A percentile compares a stretch with the other conserved stretches of the same genome.
Conservation (phyloP, 176 grass and related monocot genomes). For the Phoenix dactylifera region DNA sequence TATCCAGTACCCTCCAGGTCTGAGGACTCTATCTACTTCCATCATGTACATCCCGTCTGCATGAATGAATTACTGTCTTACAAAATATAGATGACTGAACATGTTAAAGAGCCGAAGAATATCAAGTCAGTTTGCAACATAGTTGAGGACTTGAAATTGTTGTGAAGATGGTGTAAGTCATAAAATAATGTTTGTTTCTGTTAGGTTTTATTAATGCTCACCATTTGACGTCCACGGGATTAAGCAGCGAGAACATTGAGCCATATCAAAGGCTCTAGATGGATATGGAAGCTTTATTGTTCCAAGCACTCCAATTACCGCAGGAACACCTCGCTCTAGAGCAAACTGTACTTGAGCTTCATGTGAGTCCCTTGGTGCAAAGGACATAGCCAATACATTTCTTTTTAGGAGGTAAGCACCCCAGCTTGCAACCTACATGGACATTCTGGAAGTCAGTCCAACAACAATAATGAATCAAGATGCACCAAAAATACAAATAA, state of each 20-base stretch:
- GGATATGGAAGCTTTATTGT: conserved; percentile 78
- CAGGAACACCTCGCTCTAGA: conserved; percentile 73
- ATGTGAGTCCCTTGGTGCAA: conserved; percentile 61
- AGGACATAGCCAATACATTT: conserved; percentile 82
- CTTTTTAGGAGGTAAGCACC: conserved; percentile 73
- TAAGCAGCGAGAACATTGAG: conserved; percentile 71
- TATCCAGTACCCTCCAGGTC: conserved; percentile 80
- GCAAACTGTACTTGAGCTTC: conserved; percentile 74
- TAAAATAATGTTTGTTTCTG: background rate
- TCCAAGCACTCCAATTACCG: conserved; percentile 70
- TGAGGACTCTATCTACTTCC: conserved; percentile 74
- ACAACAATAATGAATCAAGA: background rate
- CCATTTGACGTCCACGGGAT: conserved; percentile 72
- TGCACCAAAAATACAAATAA: no score
- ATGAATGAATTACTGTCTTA: background rate
- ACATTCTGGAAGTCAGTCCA: conserved; percentile 15
- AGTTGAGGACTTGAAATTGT: no score
- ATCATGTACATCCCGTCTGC: conserved; percentile 82
- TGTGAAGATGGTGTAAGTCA: background rate
- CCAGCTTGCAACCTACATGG: conserved; percentile 57
- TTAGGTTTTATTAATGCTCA: conserved; percentile 17
- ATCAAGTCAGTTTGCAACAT: no score
- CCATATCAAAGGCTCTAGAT: conserved; percentile 71
- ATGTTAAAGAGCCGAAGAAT: no score
- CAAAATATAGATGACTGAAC: no score